phyloP scores from a whole-genome alignment of 805 yeast genomes.

The Metschnikowia vanudenii region DNA sequence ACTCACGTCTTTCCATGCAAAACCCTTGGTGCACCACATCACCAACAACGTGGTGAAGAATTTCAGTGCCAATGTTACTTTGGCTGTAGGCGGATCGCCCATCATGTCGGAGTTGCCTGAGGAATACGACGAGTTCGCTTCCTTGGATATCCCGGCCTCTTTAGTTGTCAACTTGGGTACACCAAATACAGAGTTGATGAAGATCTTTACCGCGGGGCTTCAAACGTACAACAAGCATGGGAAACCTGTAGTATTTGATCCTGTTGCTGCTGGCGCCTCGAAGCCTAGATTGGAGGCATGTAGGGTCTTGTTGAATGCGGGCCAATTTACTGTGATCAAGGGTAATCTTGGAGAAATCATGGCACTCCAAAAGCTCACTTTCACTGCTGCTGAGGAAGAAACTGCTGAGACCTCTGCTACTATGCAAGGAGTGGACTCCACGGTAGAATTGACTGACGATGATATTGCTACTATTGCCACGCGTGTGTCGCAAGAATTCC shows the following conservation, averaged over 20 bases:
- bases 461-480: constrained; percentile 40
- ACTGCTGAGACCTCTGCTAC: constrained; percentile 6
- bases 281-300: constrained; percentile 50
- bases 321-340: constrained; percentile 66
- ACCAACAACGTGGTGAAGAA: constrained; percentile 88
- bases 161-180: constrained; percentile 79
- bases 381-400: constrained; percentile 13
- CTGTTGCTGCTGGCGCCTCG: constrained; percentile 92
- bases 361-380: constrained; percentile 47
- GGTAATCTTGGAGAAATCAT: constrained; percentile 86
- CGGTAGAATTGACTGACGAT: constrained; percentile 18
- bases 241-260: constrained; percentile 76
- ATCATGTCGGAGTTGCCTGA: constrained; percentile 74
- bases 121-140: constrained; percentile 68
- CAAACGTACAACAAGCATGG: constrained; percentile 53
- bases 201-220: constrained; percentile 51
- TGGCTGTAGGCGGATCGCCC: constrained; percentile 85
- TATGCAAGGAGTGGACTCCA: constrained; percentile 76
- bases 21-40: constrained; percentile 80
- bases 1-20: constrained; percentile 9
- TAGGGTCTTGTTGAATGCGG: constrained; percentile 49
- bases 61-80: constrained; percentile 80
- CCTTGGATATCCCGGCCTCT: constrained; percentile 47
- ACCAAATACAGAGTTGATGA: constrained; percentile 44
- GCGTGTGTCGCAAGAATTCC: constrained; percentile 47